Percentiles rank a stretch among this genome's conserved stretches.
These are phyloP conservation scores for Kickxella alabastrina DNA, from an alignment of 192 early-diverging fungal species.

Conservation along the genomic window DNA sequence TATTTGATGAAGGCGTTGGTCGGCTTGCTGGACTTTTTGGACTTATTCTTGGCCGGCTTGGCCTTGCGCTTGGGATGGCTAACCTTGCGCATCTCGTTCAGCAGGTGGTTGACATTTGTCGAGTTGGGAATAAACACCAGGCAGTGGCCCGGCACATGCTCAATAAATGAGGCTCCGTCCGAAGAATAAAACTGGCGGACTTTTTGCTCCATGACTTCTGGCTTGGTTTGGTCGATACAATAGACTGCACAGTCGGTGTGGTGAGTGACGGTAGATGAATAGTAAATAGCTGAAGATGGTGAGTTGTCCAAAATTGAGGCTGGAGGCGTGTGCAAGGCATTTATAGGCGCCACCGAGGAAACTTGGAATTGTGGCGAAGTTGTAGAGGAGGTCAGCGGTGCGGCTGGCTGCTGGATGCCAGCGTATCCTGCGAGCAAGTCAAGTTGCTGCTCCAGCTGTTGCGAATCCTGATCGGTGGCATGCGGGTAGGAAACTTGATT, in stretches of 20 bases:
- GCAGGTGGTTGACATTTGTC: conserved; percentile 15
- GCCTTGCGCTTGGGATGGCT: conserved; percentile 23
- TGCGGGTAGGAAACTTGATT: conserved; percentile 7
- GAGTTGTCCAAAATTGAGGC: neutral
- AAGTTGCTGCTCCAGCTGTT: conserved; percentile 10
- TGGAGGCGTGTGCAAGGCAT: conserved; percentile 6
- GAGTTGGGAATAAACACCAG: conserved; percentile 46
- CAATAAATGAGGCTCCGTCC: conserved; percentile 40
- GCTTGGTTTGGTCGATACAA: conserved; percentile 7
- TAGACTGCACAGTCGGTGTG: conserved; percentile 12
- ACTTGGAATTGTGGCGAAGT: conserved; percentile 31
- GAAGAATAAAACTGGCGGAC: conserved; percentile 42
- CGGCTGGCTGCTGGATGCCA: conserved; percentile 3
- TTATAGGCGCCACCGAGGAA: conserved; percentile 41
- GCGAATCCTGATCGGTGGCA: conserved; percentile 41
- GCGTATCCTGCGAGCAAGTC: conserved; percentile 2
- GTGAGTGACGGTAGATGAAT: conserved; percentile 5
- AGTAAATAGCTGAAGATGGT: conserved; percentile 3
- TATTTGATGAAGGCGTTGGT: conserved; percentile 53
- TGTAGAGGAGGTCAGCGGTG: neutral
- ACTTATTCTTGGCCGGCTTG: conserved; percentile 26
- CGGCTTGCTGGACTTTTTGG: conserved; percentile 34
- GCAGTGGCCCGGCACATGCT: conserved; percentile 51
- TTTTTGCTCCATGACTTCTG: conserved; percentile 26
- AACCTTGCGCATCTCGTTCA: conserved; percentile 36